Conservation (phyloP, 371 early-diverging fungal species). For the Coemansia sp. region DNA sequence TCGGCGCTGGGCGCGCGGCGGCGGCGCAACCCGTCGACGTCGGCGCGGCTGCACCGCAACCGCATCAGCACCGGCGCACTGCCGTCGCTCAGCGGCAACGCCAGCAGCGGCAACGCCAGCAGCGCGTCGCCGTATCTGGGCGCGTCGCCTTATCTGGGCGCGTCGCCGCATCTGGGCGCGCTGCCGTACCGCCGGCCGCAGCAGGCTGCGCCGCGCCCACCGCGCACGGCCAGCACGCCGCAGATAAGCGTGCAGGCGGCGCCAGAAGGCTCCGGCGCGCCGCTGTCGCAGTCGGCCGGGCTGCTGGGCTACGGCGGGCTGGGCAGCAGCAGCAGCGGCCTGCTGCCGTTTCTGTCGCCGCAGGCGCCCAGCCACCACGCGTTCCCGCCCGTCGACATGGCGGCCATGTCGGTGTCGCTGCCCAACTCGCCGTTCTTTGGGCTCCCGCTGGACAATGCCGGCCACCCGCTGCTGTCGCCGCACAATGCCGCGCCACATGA, state of each 20-base stretch:
- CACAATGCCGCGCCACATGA: conserved; percentile 20
- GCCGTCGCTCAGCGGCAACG: conserved; percentile 1
- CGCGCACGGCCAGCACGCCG: conserved; percentile 8
- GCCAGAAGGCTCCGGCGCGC: not conserved
- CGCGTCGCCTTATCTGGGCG: too few species aligned
- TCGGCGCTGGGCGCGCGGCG: conserved; percentile 5
- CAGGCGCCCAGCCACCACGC: conserved; percentile 16
- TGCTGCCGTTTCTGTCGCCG: conserved; percentile 35
- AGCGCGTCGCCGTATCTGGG: conserved; percentile 22
- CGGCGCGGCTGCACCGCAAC: conserved; percentile 13
- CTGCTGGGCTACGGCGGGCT: not conserved
- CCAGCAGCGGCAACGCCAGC: not conserved
- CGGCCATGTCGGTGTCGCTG: conserved; percentile 38
- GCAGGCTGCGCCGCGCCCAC: not conserved
- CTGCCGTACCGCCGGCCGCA: conserved; percentile 21
- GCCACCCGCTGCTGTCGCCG: conserved; percentile 3
- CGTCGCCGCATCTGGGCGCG: too few species aligned
- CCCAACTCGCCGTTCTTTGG: conserved; percentile 44
- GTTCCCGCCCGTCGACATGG: conserved; percentile 24
- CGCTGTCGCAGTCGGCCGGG: not conserved
- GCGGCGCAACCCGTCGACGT: conserved; percentile 16
- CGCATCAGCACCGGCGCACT: conserved; percentile 29
- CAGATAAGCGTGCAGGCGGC: conserved; percentile 1
- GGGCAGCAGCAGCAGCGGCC: not conserved
- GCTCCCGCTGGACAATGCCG: conserved; percentile 19